Base-by-base conservation (phyloP, 352 stramenopile species). In the Phytophthora crassamura region DNA sequence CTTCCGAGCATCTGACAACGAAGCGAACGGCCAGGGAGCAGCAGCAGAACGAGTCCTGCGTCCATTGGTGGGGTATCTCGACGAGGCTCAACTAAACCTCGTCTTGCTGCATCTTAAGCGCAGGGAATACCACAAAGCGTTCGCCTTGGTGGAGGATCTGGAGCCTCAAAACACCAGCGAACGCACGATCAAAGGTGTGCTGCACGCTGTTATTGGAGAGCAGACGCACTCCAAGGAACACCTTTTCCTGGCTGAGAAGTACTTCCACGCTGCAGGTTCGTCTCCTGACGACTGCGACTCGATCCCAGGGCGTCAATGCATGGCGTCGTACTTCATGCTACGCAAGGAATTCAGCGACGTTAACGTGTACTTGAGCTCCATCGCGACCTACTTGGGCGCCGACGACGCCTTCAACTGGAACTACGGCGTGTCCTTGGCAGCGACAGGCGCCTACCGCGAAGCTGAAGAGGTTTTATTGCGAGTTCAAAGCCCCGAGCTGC, bases 381-480 rank as follows among this genome's bases (percentile, higher is more conserved):
- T 92, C 33, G 59, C 68, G 9, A 68, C 72, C 55, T 90, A 89
- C 55, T 64, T 90, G 48, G 64, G 52, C 39, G 63, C 69, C 5
- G 75, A 70, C 38, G 84, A 93, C 35, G 70, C 78, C 4, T 94
- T 94, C 68, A 91, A 94, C 66, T 92, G 82, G 82, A 94, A 94
- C 61, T 90, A 90, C 59, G 85, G 82, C 2, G 32, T 90, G 14
- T 78, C 78, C 4, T 61, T 94, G 9, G 85, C 80, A n/a, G 71
- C 76, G 2, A 54, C 62, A 2, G 83, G 79, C 2, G 63, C 71
- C 0, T 92, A 70, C 41, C 46, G 47, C 4, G 81, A 91, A 36
- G 85, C 74, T 0, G 78, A 90, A 51, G 78, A 88, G 28, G 65
- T 77, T n/a, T 51, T 94, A 7, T 42, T 77, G 1, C 80, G 82